These are phyloP conservation scores for Neltuma alba DNA, from an alignment of 306 rosid species.

Conservation along the genomic window DNA sequence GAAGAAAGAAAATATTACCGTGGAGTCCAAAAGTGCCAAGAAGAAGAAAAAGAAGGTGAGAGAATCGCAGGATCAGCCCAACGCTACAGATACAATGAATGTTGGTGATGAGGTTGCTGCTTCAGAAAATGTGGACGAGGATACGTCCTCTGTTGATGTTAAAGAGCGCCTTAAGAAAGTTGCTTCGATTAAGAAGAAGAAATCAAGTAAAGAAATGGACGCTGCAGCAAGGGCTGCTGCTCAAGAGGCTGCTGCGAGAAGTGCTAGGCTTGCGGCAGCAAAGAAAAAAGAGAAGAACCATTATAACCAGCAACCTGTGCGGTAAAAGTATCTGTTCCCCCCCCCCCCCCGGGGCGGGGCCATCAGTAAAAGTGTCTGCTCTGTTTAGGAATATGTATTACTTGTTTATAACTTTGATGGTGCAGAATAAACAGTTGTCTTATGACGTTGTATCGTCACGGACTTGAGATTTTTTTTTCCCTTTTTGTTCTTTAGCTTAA, in stretches of 20 bases:
- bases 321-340: conserved; percentile 41
- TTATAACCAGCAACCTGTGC: conserved; percentile 88
- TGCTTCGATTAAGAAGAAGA: conserved; percentile 78
- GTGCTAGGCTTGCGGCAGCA: conserved; percentile 80
- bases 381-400: conserved; percentile 57
- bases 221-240: conserved; percentile 86
- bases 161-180: conserved; percentile 89
- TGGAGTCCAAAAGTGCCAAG: conserved; percentile 70
- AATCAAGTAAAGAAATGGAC: conserved; percentile 85
- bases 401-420: conserved; percentile 57
- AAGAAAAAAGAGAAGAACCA: conserved; percentile 96
- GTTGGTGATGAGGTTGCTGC: conserved; percentile 48
- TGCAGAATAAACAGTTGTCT: conserved; percentile 58
- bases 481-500: not conserved
- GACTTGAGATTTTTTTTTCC: conserved; percentile 45
- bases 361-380: conserved; percentile 20
- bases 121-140: conserved; percentile 59
- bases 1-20: conserved; percentile 55
- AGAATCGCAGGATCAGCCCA: conserved; percentile 67
- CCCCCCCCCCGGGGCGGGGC: no score
- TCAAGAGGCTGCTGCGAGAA: conserved; percentile 89
- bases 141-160: conserved; percentile 61
- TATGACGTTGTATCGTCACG: conserved; percentile 48
- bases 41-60: conserved; percentile 92
- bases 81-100: conserved; percentile 49